Base-by-base conservation (phyloP, 192 early-diverging fungal genomes). In the Gonapodya prolifera region DNA sequence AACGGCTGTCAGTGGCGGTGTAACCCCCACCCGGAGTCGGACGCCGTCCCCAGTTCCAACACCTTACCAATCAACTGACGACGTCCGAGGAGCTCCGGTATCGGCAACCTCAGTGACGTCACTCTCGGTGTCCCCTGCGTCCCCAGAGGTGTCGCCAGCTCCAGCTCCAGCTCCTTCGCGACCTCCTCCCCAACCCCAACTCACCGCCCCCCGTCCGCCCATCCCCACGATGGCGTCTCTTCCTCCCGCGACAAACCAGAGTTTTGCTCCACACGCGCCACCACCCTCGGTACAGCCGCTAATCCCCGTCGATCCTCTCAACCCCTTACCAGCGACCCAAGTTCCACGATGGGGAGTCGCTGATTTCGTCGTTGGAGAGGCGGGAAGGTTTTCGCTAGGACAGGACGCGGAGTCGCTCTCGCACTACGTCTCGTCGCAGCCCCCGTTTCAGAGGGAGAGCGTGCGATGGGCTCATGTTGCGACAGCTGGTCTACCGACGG, bases 381-480 rank as follows among this genome's bases (percentile, higher is more conserved):
- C 28, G 28, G 71, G 71, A 18, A 2, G 32, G 71, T 30, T 30
- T 29, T 18, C 8, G 16, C 16, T 32, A 32, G 71, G 71, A 8
- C 2, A 2, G 16, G 71, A 73, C 71, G 71, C 71, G 2, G 71
- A 2, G 8, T 73, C 71, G 71, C 71, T 73, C 71, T 18, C 18
- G 18, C 16, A 73, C 71, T 73, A 73, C 71, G 8, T 73, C 28
- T 2, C 71, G 8, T 2, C 18, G 31, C 18, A 18, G 8, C 28
- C 16, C 16, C 28, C 71, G 8, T 73, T 73, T 32, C 28, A 30
- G 18, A 18, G 71, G 8, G 28, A 73, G 31, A 73, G 28, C 71
- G 71, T 73, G 71, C 71, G 71, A 2, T 73, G 71, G 71, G 71
- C 32, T 2, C 71, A 73, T 29, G 8, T 73, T 13, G 18, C 71